These are phyloP conservation scores for Hypoxylon rubiginosum DNA, from an alignment of 2,329 filamentous ascomycete species.

Conservation along the genomic window DNA sequence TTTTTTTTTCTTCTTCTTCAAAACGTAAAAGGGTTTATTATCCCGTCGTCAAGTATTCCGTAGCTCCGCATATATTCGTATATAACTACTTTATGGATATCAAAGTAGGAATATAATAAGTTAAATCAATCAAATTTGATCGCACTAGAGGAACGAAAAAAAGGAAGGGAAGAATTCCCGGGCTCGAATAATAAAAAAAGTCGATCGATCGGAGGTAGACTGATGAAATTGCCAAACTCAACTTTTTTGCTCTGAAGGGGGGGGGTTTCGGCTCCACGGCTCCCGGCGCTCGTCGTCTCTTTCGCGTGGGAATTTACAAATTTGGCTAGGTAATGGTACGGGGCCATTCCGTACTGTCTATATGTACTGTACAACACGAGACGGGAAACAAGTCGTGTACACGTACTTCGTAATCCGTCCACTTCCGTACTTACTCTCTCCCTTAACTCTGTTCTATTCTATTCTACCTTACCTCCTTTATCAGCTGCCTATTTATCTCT, in stretches of 20 bases:
- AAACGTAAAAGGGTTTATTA: slow-evolving; percentile 5
- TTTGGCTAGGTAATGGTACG: slow-evolving; percentile 42
- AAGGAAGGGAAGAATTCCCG: too few relatives aligned
- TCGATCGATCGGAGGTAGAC: slow-evolving; percentile 35
- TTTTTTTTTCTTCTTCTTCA: too few relatives aligned
- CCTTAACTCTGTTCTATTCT: slow-evolving; percentile 3
- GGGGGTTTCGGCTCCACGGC: slow-evolving; percentile 44
- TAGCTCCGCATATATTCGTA: not conserved
- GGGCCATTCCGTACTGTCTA: slow-evolving; percentile 42
- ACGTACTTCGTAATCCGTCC: slow-evolving; percentile 35
- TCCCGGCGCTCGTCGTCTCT: slow-evolving; percentile 43
- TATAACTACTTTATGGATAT: not conserved
- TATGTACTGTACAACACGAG: slow-evolving; percentile 38
- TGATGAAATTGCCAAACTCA: slow-evolving; percentile 36
- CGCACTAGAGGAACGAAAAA: not conserved
- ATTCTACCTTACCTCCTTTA: not conserved
- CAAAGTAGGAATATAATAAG: not conserved
- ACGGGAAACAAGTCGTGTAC: slow-evolving; percentile 36
- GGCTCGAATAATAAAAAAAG: slow-evolving; percentile 8
- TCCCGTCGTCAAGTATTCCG: not conserved
- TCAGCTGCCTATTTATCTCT: too few relatives aligned
- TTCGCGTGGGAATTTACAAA: slow-evolving; percentile 41
- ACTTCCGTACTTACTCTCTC: slow-evolving; percentile 23
- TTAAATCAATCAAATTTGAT: not conserved
- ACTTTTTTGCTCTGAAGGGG: slow-evolving; percentile 27